Base-by-base conservation (phyloP, 768 basidiomycete genomes). In the Austroboletus eburneus region DNA sequence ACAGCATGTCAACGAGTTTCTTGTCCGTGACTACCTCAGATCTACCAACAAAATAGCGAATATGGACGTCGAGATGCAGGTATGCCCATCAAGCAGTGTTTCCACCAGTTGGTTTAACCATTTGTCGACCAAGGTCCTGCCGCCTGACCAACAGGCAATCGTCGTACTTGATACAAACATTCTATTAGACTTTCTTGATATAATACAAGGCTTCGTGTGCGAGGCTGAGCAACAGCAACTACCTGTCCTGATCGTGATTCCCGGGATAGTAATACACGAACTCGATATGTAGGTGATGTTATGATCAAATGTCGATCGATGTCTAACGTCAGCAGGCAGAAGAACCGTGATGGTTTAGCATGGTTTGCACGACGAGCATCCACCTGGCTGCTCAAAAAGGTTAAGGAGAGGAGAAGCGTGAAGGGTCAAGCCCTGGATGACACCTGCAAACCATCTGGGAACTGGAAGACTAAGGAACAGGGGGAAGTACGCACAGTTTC, bases 131-230 rank as follows among this genome's bases (percentile, higher is more conserved):
- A 51, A 81, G 76, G 69, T 68, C 10, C 70, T 76, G 29, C 50
- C 71, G 30, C 65, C 68, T 6, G 75, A 75, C 53, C 65, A 55
- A 47, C 58, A 68, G 29, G 66, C 69, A 16, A 77, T 76, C 54
- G 57, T 91, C 42, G 77, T 91, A 14, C 60, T 89, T 25, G 89
- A 92, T 58, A 91, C 89, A 23, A 92, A 91, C 55, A 77, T 91
- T 50, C 69, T 92, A 22, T 65, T 88, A 55, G 79, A 81, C 58
- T 72, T 81, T 50, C 76, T 89, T 49, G 79, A 81, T 44, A 72
- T 78, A 32, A 64, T 91, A 49, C 72, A 78, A 49, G 73, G 75
- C 38, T 86, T 91, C 57, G 78, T 83, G 35, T 69, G 73, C 10
- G 83, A 86, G 59, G 69, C 81, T 29, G 81, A 83, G 57, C 67